Base-by-base conservation (phyloP, 352 stramenopile genomes). In the Phytophthora rubi region DNA sequence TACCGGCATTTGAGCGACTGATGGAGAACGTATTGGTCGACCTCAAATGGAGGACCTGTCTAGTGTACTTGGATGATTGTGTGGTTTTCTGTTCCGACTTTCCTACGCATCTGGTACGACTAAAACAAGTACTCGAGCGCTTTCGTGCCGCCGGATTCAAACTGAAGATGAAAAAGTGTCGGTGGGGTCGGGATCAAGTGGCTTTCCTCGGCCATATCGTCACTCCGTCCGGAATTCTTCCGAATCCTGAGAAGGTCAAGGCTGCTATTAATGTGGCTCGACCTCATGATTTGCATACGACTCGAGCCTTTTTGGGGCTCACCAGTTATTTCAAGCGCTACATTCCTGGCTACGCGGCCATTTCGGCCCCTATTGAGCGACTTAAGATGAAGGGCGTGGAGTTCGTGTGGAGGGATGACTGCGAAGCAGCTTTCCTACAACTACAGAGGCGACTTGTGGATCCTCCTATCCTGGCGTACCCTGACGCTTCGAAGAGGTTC, bases 171-270 rank as follows among this genome's bases (percentile, higher is more conserved):
- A 65, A 65, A n/a, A 65, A 6, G 42, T 26, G 23, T 26, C 23
- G 23, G 23, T 26, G 23, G 23, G 23, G 23, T 3, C 23, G 23
- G 2, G 23, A 21, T 4, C 58, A 49, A 18, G 58, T 65, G 10
- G 45, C 58, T 1, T 64, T 64, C 45, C 13, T 57, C 3, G 58
- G 58, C 1, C 56, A 63, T 37, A 63, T 63, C 26, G 26, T 30
- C 1, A 54, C 44, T 6, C 56, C 56, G 0, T 18, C 39, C 4
- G 44, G 42, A 1, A 42, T 56, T 1, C 6, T 64, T 2, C 58
- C 58, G 1, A 64, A 64, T 10, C 32, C 58, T 6, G 45, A 56
- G 44, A 64, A 64, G 18, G 32, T 54, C 26, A 63, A 63, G 13
- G 42, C 44, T 1, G 57, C 55, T 4, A 6, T 63, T 28, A 63